Conservation (phyloP, 1,284 basidiomycete genomes). For the Puccinia horiana region DNA sequence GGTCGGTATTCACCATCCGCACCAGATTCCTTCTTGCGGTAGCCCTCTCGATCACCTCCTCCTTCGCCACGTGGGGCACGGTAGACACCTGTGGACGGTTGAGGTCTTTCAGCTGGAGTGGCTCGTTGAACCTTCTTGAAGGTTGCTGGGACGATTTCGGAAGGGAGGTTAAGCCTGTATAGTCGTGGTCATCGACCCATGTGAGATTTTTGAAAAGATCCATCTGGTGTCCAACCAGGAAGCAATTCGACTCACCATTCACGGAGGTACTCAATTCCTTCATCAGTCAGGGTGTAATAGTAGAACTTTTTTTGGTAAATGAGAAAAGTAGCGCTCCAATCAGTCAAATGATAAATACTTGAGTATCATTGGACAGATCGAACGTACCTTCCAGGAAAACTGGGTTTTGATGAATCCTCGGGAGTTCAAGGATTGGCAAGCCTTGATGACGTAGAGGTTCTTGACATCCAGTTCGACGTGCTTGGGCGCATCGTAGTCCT, state of each 20-base stretch:
- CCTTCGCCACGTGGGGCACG: constrained; percentile 73
- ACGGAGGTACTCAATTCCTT: constrained; percentile 91
- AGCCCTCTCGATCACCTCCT: constrained; percentile 73
- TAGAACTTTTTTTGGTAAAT: background rate
- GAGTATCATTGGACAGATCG: constrained; percentile 58
- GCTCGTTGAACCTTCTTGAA: constrained; percentile 72
- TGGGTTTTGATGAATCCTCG: constrained; percentile 96
- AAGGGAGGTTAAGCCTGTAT: background rate
- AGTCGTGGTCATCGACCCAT: constrained; percentile 57
- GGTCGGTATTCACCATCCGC: constrained; percentile 49
- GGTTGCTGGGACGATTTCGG: constrained; percentile 81
- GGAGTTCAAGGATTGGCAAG: constrained; percentile 94
- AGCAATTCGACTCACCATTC: constrained; percentile 69
- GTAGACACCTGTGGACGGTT: constrained; percentile 69
- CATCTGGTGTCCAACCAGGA: background rate
- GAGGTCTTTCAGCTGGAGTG: constrained; percentile 67
- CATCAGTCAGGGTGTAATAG: constrained; percentile 86
- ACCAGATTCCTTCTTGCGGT: constrained; percentile 66
- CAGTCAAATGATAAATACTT: background rate
- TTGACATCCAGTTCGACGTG: constrained; percentile 96
- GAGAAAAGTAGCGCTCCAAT: constrained; percentile 69
- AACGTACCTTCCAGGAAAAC: constrained; percentile 60
- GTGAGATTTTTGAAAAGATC: background rate
- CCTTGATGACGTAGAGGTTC: constrained; percentile 99
- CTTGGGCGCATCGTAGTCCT: constrained; percentile 95